Conservation (phyloP, 176 grass and related monocot genomes). For the Oryza longistaminata region DNA sequence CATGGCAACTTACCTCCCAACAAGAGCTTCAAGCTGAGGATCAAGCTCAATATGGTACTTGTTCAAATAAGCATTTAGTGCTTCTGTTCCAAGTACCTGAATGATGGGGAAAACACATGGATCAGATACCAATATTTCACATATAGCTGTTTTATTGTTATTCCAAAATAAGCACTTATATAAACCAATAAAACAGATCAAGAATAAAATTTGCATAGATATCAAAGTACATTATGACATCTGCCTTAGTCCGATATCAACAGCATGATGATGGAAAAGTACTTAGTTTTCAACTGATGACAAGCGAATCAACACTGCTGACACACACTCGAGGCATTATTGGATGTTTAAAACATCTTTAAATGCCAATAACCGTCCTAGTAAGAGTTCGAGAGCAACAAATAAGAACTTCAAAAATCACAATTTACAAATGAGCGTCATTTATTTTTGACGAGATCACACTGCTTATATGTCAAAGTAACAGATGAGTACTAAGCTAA, state of each 20-base stretch:
- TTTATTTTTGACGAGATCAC: background rate
- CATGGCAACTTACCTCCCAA: slow-evolving; percentile 68
- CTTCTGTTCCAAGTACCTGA: slow-evolving; percentile 94
- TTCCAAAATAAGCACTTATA: background rate
- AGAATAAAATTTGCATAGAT: background rate
- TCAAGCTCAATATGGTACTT: slow-evolving; percentile 94
- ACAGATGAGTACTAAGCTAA: background rate
- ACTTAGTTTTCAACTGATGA: background rate
- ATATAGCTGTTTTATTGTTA: background rate
- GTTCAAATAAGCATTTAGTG: slow-evolving; percentile 81
- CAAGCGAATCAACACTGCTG: background rate
- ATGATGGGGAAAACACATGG: slow-evolving; percentile 17
- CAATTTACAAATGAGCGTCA: background rate
- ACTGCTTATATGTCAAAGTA: background rate
- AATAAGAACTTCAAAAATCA: slow-evolving; percentile 3
- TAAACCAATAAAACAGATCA: slow-evolving; percentile 2
- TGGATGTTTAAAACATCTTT: background rate
- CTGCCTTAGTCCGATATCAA: background rate
- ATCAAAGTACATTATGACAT: background rate
- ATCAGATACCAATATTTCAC: slow-evolving; percentile 2
- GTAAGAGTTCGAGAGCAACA: background rate
- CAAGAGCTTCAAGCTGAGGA: slow-evolving; percentile 92
- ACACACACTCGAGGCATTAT: background rate
- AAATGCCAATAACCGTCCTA: background rate
- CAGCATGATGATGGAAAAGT: background rate